Conservation (phyloP, 257 asterid genomes). For the Datura wrightii region DNA sequence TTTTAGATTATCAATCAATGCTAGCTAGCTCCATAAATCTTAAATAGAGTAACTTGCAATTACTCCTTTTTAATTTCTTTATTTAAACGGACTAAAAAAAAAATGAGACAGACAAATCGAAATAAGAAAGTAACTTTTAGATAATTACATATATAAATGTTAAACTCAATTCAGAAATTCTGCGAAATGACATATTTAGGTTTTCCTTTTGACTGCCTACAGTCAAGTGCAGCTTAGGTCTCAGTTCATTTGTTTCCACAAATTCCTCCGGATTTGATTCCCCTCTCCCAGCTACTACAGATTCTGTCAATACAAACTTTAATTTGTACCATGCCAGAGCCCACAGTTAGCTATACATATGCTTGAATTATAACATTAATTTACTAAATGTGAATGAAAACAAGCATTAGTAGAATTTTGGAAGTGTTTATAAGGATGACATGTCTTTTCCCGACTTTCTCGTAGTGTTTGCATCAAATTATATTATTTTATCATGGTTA, state of each 20-base stretch:
- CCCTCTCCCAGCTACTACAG: not conserved
- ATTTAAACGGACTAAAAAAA: no score
- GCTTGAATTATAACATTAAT: not conserved
- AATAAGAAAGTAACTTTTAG: not conserved
- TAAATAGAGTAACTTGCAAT: not conserved
- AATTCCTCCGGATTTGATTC: slow-evolving; percentile 8
- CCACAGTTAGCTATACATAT: not conserved
- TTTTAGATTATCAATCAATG: not conserved
- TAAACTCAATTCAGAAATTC: no score
- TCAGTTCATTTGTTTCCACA: not conserved
- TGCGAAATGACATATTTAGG: not conserved
- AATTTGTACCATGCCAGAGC: not conserved
- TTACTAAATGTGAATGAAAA: not conserved
- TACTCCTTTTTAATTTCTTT: no score
- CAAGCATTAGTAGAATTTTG: not conserved
- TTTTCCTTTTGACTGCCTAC: not conserved
- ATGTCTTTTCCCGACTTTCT: no score
- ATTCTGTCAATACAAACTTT: not conserved
- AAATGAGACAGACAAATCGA: no score
- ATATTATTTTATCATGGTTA: no score
- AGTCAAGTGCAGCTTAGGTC: not conserved
- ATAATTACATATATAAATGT: not conserved
- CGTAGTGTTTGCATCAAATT: no score
- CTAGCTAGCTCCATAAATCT: not conserved
- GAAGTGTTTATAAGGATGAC: not conserved